These are phyloP conservation scores for Odontarrhena argentea DNA, from an alignment of 345 rosid species.

Conservation along the genomic window DNA sequence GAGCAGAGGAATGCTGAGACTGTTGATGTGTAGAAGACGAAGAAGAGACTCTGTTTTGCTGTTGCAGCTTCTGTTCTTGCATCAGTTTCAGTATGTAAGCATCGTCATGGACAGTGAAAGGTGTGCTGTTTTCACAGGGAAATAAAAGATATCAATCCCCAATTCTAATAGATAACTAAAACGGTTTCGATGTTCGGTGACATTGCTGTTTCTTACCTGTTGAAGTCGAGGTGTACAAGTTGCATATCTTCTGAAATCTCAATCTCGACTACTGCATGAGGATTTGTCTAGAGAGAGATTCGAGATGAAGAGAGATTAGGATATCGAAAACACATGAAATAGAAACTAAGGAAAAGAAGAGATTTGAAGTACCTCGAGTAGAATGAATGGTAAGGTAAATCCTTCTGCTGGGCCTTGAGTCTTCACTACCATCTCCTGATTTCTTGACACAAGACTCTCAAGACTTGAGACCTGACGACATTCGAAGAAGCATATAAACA, in stretches of 20 bases:
- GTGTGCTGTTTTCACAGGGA: constrained; percentile 38
- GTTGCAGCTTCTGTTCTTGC: constrained; percentile 36
- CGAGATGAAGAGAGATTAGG: not conserved
- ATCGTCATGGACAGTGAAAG: constrained; percentile 49
- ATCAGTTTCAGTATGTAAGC: constrained; percentile 47
- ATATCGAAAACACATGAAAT: not conserved
- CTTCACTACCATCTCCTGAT: constrained; percentile 42
- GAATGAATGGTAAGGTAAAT: constrained; percentile 48
- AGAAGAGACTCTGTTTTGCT: constrained; percentile 37
- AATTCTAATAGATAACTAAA: constrained; percentile 10
- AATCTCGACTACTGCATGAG: constrained; percentile 55
- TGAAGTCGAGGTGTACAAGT: constrained; percentile 57
- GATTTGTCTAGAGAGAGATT: constrained; percentile 42
- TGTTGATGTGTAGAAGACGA: constrained; percentile 34
- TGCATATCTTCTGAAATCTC: constrained; percentile 60
- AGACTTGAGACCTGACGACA: constrained; percentile 45
- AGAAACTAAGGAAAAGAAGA: not conserved
- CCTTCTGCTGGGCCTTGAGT: constrained; percentile 42
- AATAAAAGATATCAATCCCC: not conserved
- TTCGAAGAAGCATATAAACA: constrained; percentile 6
- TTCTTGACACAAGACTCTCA: constrained; percentile 41
- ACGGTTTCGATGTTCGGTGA: not conserved
- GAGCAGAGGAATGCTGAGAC: constrained; percentile 41
- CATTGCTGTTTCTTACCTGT: constrained; percentile 40
- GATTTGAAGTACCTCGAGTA: constrained; percentile 45